Base-by-base conservation (phyloP, 805 yeast species). In the Zygosaccharomyces rouxii region DNA sequence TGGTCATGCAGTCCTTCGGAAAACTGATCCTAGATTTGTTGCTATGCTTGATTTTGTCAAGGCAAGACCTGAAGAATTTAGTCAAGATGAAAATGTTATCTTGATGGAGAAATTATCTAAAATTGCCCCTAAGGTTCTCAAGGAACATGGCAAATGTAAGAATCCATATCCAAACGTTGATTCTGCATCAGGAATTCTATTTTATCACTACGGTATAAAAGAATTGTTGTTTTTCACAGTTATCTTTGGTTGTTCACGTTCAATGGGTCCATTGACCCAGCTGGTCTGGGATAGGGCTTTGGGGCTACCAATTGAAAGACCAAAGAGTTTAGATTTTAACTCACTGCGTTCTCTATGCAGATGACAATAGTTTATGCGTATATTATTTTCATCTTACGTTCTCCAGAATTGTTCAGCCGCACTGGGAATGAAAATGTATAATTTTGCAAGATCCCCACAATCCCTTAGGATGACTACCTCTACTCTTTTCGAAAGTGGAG, bases 131-230 rank as follows among this genome's bases (percentile, higher is more conserved):
- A 78, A 76, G 51, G 90, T 86, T 38, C 73, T 86, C 62, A 80
- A 78, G 55, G 71, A 81, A 71, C 92, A 86, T 71, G 92, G 94
- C 51, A 86, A 86, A 75, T 84, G 90, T 65, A 82, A 84, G 75
- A 86, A 86, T 74, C 94, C 94, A 55, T 83, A 77, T 77, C 94
- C 94, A 53, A 86, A 86, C 66, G 94, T 86, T 55, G 94, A 86
- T 70, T 81, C 89, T 38, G 79, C 82, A 59, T 81, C 88, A 18
- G 94, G 94, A 57, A 85, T 85, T 42, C 71, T 86, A 55, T 83
- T 86, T 72, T 81, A 83, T 64, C 86, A 86, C 74, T 85, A 84
- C 71, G 94, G 94, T 39, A 72, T 86, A 66, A 81, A 76, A 52
- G 87, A 86, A 69, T 74, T 82, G 58, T 70, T 80, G 48, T 86